These are phyloP conservation scores for Sextonia rubra DNA, from an alignment of 164 flowering plant genomes.

Conservation along the genomic window DNA sequence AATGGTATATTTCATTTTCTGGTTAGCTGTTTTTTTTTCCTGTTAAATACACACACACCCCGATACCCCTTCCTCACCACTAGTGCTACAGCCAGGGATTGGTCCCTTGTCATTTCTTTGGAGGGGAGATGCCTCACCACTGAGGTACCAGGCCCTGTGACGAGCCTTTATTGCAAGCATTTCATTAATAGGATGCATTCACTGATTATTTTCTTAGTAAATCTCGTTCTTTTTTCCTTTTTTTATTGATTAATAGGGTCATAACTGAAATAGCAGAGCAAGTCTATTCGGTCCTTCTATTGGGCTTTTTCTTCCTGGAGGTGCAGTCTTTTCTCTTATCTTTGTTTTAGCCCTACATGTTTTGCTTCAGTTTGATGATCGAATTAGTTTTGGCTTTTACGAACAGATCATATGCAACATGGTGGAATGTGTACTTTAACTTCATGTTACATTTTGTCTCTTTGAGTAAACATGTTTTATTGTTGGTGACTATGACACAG, in stretches of 20 bases:
- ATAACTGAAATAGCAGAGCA: slow-evolving; percentile 81
- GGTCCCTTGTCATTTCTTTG: too few relatives aligned
- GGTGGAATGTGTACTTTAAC: background rate
- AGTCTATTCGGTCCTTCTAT: slow-evolving; percentile 60
- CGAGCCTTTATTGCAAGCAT: background rate
- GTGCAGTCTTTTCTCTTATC: slow-evolving; percentile 25
- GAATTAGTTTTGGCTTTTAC: background rate
- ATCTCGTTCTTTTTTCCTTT: background rate
- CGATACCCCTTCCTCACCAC: too few relatives aligned
- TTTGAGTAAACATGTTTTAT: slow-evolving; percentile 6
- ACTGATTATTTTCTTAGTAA: background rate
- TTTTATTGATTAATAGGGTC: slow-evolving; percentile 35
- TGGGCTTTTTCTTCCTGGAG: slow-evolving; percentile 79
- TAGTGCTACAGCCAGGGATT: too few relatives aligned
- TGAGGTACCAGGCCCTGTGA: too few relatives aligned
- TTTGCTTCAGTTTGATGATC: background rate
- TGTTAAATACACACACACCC: too few relatives aligned
- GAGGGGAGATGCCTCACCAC: too few relatives aligned
- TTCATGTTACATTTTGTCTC: background rate
- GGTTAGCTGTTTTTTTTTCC: background rate
- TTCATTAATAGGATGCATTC: background rate
- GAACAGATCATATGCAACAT: background rate
- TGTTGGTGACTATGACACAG: slow-evolving; percentile 34
- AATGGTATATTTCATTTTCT: slow-evolving; percentile 3
- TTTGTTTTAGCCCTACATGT: background rate